Percentiles rank a stretch among this genome's conserved stretches.
phyloP scores from a whole-genome alignment of 495 filamentous ascomycete genomes.

The Aspergillus leporis region DNA sequence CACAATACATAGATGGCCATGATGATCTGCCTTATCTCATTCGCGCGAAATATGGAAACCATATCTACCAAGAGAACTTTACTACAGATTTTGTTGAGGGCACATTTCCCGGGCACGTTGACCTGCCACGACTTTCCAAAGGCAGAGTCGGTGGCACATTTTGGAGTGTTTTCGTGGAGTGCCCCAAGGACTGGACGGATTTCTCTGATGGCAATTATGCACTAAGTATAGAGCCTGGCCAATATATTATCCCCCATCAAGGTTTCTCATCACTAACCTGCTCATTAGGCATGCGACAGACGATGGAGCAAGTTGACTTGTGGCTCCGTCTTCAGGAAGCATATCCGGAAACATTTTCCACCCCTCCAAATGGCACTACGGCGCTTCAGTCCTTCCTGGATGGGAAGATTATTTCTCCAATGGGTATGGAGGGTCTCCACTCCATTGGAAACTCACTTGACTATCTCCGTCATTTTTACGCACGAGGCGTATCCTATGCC shows the following conservation, averaged over 20 bases:
- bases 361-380: conserved; percentile 53
- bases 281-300: conserved; percentile 61
- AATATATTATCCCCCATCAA: not conserved
- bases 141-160: conserved; percentile 68
- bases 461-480: conserved; percentile 71
- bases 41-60: conserved; percentile 66
- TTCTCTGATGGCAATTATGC: conserved; percentile 74
- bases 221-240: conserved; percentile 34
- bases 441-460: conserved; percentile 88
- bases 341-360: conserved; percentile 70
- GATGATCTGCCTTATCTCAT: conserved; percentile 82
- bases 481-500: conserved; percentile 84
- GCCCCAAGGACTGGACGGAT: conserved; percentile 68
- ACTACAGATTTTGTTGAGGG: conserved; percentile 67
- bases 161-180: conserved; percentile 86
- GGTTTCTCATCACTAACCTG: not conserved
- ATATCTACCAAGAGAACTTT: conserved; percentile 76
- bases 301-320: conserved; percentile 82
- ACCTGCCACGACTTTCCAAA: conserved; percentile 63
- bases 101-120: conserved; percentile 69
- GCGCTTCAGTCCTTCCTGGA: conserved; percentile 61
- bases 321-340: conserved; percentile 64
- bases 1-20: conserved; percentile 73
- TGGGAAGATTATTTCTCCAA: conserved; percentile 64
- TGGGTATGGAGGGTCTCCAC: conserved; percentile 90